Base-by-base conservation (phyloP, 192 early-diverging fungal species). In the Oehlia diaphana region DNA sequence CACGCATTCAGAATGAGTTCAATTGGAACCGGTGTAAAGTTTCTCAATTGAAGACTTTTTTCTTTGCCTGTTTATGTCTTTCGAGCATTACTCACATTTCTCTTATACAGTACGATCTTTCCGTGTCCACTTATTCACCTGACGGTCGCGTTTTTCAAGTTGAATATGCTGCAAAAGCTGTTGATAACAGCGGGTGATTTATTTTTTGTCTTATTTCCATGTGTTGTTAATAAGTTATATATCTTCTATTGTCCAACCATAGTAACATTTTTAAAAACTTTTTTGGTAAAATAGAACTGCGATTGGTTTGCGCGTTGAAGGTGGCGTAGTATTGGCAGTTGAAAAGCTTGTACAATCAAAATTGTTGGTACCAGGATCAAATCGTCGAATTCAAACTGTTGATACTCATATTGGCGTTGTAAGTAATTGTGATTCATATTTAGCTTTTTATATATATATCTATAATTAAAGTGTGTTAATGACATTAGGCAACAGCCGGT, bases 131-230 rank as follows among this genome's bases (percentile, higher is more conserved):
- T 42, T 99, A 99, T 84, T 98, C 98, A 47, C 97, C 97, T 44
- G 98, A 99, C 86, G 98, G 98, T 74, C 93, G 97, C 73, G 93
- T 99, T 78, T 99, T 98, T 88, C 98, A 99, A 87, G 94, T 99
- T 53, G 98, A 99, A 88, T 99, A 99, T 83, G 98, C 98, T 47
- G 84, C 89, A 78, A 99, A 99, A 85, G 97, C 98, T 53, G 97
- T 99, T 13, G 97, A 99, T 81, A 98, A 98, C 90, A 96, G 95
- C 85, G 97, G 98, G 94, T 96, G 88, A 26, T 81, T 80, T 19
- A 35, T 50, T 21, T 79, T 50, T 31, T 66, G 64, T 12, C 42
- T 39, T 4, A 33, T 50, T 58, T 16, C 50, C 16, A 19, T 53
- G 50, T 5, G 1, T 2, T 21, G 53, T 6, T 58, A 21, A 58